Evolutionary conservation across 139 green algal genomes (phyloP), one percentile per base, ranked within the genome.

Genomic region (Closterium sp.): DNA sequence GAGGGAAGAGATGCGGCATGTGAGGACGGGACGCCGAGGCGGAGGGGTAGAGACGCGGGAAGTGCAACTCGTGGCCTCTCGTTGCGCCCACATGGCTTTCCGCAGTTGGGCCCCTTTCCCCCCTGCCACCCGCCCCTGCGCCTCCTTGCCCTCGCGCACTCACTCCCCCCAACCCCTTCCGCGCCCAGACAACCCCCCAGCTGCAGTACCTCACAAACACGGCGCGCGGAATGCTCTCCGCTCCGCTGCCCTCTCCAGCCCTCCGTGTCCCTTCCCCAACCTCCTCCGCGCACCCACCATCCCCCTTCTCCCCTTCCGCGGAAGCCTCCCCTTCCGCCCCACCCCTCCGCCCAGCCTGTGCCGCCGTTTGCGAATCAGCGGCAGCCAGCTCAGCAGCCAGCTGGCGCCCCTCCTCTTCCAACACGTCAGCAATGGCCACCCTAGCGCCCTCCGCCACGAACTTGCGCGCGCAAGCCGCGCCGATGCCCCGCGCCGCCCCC

Each of bases 361-460:
- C 28, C n/a, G 24, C 11, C 19, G 62, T 94, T 85, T 45, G 38
- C 38, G 50, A 73, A 73, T 73, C 50, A 73, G 50, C 50, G 50
- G 50, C 50, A 73, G 9, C 50, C 50, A 73, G 50, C 50, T 73
- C 50, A 73, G 50, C 50, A 73, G 50, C 50, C 50, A 73, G 50
- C 50, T 73, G 50, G 50, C 50, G 50, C 50, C 50, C 50, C 17
- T 73, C 50, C 50, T 73, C 50, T 73, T 73, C 50, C 50, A 73
- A 73, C 21, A 94, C 27, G 89, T 94, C 92, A 27, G 91, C 91
- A 29, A 94, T 32, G 9, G 93, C 92, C 45, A 94, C 92, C 34
- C 79, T 95, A 9, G 92, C 92, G 21, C 92, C 92, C 84, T 95
- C 91, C 50, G 42, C 92, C n/a, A 94, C 91, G 86, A 94, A 94